Percentiles rank a stretch among this genome's conserved stretches.
phyloP scores from a whole-genome alignment of 2,329 filamentous ascomycete species.

The Rhynchosporium graminicola region DNA sequence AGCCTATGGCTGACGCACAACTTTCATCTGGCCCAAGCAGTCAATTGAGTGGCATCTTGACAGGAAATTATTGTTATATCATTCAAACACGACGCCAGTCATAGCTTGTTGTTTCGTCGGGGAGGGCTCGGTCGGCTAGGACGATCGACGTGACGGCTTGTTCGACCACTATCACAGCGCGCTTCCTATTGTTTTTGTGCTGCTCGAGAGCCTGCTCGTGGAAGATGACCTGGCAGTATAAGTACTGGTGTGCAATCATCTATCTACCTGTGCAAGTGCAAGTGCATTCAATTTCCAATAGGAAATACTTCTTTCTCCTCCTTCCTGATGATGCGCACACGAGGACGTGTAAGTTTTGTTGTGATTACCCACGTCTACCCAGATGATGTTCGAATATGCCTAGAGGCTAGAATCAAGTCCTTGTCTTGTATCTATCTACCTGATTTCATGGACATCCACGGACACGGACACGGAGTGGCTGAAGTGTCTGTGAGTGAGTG shows the following conservation, averaged over 20 bases:
- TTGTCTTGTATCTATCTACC: no score
- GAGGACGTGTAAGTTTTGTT: conserved; percentile 12
- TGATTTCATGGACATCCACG: no score
- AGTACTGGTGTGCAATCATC: neutral
- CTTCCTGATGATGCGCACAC: conserved; percentile 8
- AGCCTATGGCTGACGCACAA: neutral
- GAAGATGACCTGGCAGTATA: neutral
- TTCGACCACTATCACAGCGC: neutral
- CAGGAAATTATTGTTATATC: neutral
- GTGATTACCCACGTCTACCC: neutral
- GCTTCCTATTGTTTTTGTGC: neutral
- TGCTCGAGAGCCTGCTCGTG: neutral
- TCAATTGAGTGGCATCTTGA: neutral
- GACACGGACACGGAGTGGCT: neutral
- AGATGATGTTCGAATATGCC: neutral
- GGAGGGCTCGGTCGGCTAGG: neutral
- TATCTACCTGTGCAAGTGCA: neutral
- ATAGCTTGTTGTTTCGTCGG: neutral
- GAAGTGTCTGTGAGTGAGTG: conserved; percentile 5
- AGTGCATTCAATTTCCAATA: neutral
- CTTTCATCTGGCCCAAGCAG: neutral
- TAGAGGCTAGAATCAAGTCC: neutral
- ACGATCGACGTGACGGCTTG: conserved; percentile 5
- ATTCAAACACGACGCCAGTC: neutral
- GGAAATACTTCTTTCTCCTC: neutral